These are phyloP conservation scores for Calonectria fujianensis DNA, from an alignment of 2,329 filamentous ascomycete species.

Conservation along the genomic window DNA sequence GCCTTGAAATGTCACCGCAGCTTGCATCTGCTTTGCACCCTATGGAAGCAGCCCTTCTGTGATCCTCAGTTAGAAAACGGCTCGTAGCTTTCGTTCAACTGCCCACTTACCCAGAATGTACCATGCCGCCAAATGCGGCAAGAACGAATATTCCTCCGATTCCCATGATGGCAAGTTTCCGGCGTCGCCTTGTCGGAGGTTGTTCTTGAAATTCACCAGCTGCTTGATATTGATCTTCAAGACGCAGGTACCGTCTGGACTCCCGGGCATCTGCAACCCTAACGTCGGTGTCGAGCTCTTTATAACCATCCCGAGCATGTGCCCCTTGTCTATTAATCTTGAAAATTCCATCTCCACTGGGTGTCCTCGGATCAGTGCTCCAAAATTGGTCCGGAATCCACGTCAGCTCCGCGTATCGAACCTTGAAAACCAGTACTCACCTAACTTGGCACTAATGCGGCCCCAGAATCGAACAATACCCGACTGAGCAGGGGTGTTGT, in stretches of 20 bases:
- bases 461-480: slow-evolving; percentile 8
- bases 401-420: slow-evolving; percentile 11
- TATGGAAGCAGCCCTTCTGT: slow-evolving; percentile 37
- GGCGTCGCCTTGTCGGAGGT: neutral
- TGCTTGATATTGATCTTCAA: neutral
- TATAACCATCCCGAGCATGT: slow-evolving; percentile 8
- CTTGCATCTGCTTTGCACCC: slow-evolving; percentile 54
- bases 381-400: slow-evolving; percentile 30
- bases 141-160: slow-evolving; percentile 28
- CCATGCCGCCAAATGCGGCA: slow-evolving; percentile 8
- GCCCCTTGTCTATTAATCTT: slow-evolving; percentile 16
- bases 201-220: neutral
- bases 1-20: slow-evolving; percentile 76
- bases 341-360: slow-evolving; percentile 5
- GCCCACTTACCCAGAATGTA: slow-evolving; percentile 16
- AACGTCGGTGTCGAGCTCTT: neutral
- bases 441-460: slow-evolving; percentile 12
- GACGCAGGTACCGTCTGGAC: neutral
- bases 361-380: slow-evolving; percentile 1
- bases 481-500: slow-evolving; percentile 1
- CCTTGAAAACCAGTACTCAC: slow-evolving; percentile 4
- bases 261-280: neutral
- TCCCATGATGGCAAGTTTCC: slow-evolving; percentile 29
- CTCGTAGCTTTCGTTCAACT: neutral
- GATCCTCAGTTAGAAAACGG: slow-evolving; percentile 14